Base-by-base conservation (phyloP, 768 basidiomycete genomes). In the Boletus eberwhitei region DNA sequence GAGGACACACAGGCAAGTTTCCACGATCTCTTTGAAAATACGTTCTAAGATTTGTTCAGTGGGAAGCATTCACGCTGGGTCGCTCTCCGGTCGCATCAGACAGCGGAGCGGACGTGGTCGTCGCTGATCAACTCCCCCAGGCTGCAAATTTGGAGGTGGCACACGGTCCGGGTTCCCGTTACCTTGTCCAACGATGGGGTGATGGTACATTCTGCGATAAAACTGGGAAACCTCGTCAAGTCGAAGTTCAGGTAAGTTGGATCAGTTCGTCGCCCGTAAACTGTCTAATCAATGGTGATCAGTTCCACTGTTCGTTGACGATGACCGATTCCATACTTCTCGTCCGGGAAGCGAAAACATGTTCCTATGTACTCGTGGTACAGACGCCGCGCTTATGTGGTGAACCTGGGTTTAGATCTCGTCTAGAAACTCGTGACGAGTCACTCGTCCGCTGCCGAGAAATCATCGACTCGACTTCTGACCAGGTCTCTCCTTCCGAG, bases 301-400 rank as follows among this genome's bases (percentile, higher is more conserved):
- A 95, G 90, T 95, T 93, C 69, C 94, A 98, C 72, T 98, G 94
- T 72, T 92, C 92, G 58, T 92, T 93, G 90, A 88, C 90, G 50
- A 92, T 90, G 77, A 84, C 90, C 39, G 94, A 98, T 74, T 84
- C 82, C 35, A 91, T 98, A 62, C 79, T 90, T 50, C 88, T 94
- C 66, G 86, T 98, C 66, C 94, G 95, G 69, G 94, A 97, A 77
- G 81, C 92, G 35, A 89, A 89, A 68, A 95, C 90, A 37, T 99
- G 97, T 73, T 85, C 89, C 59, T 98, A 99, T 69, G 85, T 97
- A 42, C 78, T 98, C 48, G 88, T 98, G 59, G 85, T 98, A 54
- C 90, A 98, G 69, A 97, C 96, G 0, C 95, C 97, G 34, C 88
- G 93, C 52, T 79, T 99, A 19, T 98, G 97, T 66, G 84, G 86